Evolutionary conservation across 352 stramenopile genomes (phyloP), one percentile per base, ranked within the genome.

Genomic region (Phytophthora cryptogea): DNA sequence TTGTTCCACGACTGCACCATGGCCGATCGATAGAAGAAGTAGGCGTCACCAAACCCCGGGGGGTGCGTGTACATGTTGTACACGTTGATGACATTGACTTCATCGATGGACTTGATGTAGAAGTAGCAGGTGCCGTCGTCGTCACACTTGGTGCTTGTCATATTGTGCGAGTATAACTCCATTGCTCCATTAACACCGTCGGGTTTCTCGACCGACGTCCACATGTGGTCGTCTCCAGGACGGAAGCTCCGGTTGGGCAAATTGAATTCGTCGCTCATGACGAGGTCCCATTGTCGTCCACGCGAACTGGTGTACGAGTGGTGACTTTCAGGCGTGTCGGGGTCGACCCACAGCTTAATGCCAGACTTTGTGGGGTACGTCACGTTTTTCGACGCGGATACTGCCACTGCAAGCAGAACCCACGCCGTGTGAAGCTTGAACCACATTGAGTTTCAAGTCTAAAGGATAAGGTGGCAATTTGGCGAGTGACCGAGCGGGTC

Each of bases 81-180:
- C 33, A 86, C 74, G n/a, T 63, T 57, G 36, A 83, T 54, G 9
- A 67, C 63, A 35, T 60, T 78, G 2, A 72, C 48, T 16, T 81
- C 61, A 33, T 79, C 63, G 5, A 69, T 32, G 0, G 61, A 52
- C 33, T 84, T 73, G 48, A 84, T 74, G 54, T 67, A 73, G 36
- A 78, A 74, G 57, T 74, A 80, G 44, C 74, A 81, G 0, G 70
- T 83, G 14, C 61, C 72, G 20, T 72, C 63, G 14, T 50, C 61
- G 28, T 83, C 71, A n/a, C 74, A 83, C 10, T 51, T 40, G 1
- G 72, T 84, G 2, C 72, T 76, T 41, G 71, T 88, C 59, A 85
- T 80, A 43, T 94, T 96, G 44, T 80, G 83, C 30, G 80, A 87
- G 70, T 98, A 98, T 59, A 95, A 89, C 44, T 98, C 90, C 31